phyloP scores from a whole-genome alignment of 140 eudicot species.

The Bidens hawaiensis region DNA sequence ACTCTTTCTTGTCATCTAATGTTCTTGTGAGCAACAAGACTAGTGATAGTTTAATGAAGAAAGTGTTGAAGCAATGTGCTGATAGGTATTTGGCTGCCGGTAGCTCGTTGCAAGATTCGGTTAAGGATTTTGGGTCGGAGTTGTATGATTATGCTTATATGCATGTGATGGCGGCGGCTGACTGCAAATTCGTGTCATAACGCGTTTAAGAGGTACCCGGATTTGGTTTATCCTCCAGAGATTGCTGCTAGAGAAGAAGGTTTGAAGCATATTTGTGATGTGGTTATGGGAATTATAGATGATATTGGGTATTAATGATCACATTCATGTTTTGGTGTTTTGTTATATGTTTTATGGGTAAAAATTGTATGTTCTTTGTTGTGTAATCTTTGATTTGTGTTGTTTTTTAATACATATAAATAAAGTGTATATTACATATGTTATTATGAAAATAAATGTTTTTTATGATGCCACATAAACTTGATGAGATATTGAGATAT shows the following conservation, averaged over 20 bases:
- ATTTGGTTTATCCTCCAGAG: slow-evolving; percentile 59
- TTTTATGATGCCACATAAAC: background rate
- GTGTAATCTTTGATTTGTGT: background rate
- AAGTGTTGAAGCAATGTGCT: slow-evolving; percentile 52
- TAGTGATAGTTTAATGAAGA: slow-evolving; percentile 26
- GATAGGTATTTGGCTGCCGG: slow-evolving; percentile 48
- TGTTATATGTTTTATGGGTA: background rate
- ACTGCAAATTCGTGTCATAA: slow-evolving; percentile 72
- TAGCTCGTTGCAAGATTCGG: slow-evolving; percentile 48
- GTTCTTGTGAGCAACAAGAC: slow-evolving; percentile 11
- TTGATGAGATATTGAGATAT: too few relatives aligned
- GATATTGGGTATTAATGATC: slow-evolving; percentile 37
- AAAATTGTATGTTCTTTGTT: background rate
- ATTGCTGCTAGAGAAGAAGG: slow-evolving; percentile 62
- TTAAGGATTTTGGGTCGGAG: slow-evolving; percentile 45
- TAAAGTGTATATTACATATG: background rate
- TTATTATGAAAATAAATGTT: background rate
- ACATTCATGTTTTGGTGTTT: slow-evolving; percentile 11
- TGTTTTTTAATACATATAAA: background rate
- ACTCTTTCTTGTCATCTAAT: slow-evolving; percentile 47
- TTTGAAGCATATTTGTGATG: slow-evolving; percentile 77
- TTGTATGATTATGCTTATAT: slow-evolving; percentile 71
- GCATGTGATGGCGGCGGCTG: slow-evolving; percentile 82
- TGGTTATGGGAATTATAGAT: slow-evolving; percentile 67
- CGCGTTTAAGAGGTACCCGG: slow-evolving; percentile 47